A percentile compares a stretch with the other conserved stretches of the same genome.
phyloP scores from a whole-genome alignment of 345 rosid genomes.

The Nephelium lappaceum region DNA sequence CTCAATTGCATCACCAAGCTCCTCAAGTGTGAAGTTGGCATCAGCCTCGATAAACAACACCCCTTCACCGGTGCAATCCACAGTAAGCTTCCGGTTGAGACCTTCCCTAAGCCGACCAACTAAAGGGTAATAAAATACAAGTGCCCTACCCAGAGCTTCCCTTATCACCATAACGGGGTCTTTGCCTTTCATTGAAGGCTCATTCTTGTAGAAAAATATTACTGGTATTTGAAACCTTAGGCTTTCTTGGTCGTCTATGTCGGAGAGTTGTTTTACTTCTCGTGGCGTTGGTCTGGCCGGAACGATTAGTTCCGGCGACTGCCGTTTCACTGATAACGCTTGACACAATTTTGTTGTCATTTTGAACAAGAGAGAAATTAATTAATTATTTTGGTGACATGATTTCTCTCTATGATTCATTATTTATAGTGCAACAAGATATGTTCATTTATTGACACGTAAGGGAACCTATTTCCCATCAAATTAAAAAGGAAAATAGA shows the following conservation, averaged over 20 bases:
- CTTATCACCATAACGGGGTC: neutral
- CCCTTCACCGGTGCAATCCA: conserved; percentile 18
- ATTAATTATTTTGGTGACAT: too few species aligned
- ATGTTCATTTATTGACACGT: neutral
- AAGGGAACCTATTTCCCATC: neutral
- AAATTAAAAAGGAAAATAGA: neutral
- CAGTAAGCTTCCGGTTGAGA: conserved; percentile 2
- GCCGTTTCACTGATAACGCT: neutral
- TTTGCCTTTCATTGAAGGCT: neutral
- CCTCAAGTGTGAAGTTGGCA: conserved; percentile 10
- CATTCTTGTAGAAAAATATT: conserved; percentile 5
- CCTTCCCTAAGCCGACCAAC: conserved; percentile 19
- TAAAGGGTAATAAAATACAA: conserved; percentile 16
- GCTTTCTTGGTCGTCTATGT: conserved; percentile 14
- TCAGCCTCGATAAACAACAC: conserved; percentile 16
- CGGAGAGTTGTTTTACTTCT: neutral
- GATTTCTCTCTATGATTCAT: too few species aligned
- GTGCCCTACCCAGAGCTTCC: conserved; percentile 1
- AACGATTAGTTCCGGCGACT: neutral
- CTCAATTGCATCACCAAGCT: neutral
- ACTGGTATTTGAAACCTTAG: neutral
- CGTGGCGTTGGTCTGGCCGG: neutral
- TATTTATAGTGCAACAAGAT: too few species aligned
- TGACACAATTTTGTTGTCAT: too few species aligned
- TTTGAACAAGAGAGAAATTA: too few species aligned